phyloP scores from a whole-genome alignment of 2,329 filamentous ascomycete species.

The Escovopsis sp. region DNA sequence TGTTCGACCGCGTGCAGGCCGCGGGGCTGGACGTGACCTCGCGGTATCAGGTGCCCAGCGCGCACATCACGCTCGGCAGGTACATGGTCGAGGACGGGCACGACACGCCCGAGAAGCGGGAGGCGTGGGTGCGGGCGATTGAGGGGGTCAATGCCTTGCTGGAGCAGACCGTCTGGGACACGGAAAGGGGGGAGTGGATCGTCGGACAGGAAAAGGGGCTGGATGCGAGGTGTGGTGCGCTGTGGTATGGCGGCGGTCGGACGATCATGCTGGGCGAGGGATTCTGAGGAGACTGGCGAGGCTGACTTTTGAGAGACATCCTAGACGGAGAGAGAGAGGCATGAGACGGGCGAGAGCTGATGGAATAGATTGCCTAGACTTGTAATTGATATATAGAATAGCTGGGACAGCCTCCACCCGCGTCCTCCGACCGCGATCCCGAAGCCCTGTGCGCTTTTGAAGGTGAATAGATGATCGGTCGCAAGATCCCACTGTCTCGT shows the following conservation, averaged over 20 bases:
- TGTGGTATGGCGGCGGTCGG: conserved; percentile 82
- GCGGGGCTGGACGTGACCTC: conserved; percentile 58
- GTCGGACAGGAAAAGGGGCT: conserved; percentile 78
- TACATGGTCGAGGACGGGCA: conserved; percentile 59
- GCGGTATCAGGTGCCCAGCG: conserved; percentile 77
- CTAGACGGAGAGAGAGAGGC: not conserved
- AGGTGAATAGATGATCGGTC: no score
- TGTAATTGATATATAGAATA: no score
- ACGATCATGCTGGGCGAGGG: conserved; percentile 50
- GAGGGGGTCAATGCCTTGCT: conserved; percentile 69
- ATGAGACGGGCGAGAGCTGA: not conserved
- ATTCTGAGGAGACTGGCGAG: conserved; percentile 26
- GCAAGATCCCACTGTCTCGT: no score
- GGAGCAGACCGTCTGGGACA: conserved; percentile 54
- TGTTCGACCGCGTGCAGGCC: conserved; percentile 47
- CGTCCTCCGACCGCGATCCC: no score
- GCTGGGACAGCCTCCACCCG: no score
- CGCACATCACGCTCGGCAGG: conserved; percentile 75
- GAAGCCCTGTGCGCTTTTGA: no score
- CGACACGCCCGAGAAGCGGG: conserved; percentile 41
- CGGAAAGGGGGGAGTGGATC: conserved; percentile 38
- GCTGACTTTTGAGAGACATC: not conserved
- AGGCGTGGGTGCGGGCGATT: conserved; percentile 52
- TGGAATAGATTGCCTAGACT: not conserved
- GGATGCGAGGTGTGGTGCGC: conserved; percentile 55